A percentile compares a stretch with the other conserved stretches of the same genome.
These are phyloP conservation scores for Leishmania aethiopica DNA, from an alignment of 208 protist species.

Conservation along the genomic window DNA sequence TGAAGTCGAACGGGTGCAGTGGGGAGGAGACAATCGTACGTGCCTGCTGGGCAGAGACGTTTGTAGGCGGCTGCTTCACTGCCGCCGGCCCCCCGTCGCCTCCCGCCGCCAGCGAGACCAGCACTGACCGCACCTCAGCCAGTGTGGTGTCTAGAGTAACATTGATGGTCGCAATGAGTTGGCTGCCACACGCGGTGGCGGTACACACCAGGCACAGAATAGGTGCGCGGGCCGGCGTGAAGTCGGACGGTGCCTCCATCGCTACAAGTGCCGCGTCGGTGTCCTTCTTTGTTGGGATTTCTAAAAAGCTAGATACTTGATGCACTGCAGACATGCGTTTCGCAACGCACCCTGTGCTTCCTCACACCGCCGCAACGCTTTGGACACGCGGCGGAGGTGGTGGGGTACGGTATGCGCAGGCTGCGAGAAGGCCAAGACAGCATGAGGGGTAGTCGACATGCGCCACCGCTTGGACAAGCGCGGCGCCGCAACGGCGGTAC, in stretches of 20 bases:
- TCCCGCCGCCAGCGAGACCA: slow-evolving; percentile 43
- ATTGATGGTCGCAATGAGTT: slow-evolving; percentile 69
- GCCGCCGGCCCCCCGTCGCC: slow-evolving; percentile 37
- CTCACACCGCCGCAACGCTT: not conserved
- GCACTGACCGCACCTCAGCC: slow-evolving; percentile 53
- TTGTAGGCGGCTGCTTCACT: slow-evolving; percentile 44
- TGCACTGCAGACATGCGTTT: not conserved
- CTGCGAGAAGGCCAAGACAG: not conserved
- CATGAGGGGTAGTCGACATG: not conserved
- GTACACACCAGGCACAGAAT: slow-evolving; percentile 80
- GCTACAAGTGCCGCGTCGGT: not conserved
- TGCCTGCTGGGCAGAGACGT: slow-evolving; percentile 44
- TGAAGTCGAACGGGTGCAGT: slow-evolving; percentile 82
- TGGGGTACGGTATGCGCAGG: not conserved
- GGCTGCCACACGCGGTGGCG: slow-evolving; percentile 49
- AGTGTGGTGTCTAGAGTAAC: slow-evolving; percentile 51
- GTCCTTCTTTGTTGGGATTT: not conserved
- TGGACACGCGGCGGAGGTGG: not conserved
- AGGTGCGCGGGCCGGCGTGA: slow-evolving; percentile 38
- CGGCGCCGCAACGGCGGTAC: not conserved
- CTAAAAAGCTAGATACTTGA: not conserved
- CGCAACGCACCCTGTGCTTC: not conserved
- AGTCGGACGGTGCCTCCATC: slow-evolving; percentile 12
- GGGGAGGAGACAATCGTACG: slow-evolving; percentile 41
- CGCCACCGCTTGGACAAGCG: not conserved